Evolutionary conservation across 2,329 filamentous ascomycete genomes (phyloP).

Genomic region (Fusarium secorum): DNA sequence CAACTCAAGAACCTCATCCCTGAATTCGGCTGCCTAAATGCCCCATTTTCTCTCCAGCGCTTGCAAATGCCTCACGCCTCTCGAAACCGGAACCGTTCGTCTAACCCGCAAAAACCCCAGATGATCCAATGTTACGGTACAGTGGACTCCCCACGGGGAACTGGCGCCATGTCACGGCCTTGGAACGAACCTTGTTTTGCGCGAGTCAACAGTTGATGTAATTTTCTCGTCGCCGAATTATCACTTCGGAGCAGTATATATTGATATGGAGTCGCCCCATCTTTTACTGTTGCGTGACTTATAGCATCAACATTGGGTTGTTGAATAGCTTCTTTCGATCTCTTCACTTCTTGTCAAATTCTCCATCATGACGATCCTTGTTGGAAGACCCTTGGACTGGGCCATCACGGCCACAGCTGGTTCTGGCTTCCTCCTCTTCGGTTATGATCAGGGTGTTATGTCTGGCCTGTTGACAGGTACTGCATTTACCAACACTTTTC

Average conservation of each 20-base stretch:
- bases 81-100: not conserved
- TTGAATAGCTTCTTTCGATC: conserved; percentile 14
- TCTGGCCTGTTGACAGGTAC: conserved; percentile 45
- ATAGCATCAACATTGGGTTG: conserved; percentile 1
- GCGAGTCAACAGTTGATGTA: conserved; percentile 24
- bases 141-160: conserved; percentile 19
- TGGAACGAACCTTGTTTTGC: conserved; percentile 26
- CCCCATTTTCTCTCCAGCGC: not conserved
- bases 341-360: too few relatives aligned
- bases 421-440: conserved; percentile 49
- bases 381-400: conserved; percentile 49
- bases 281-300: not conserved
- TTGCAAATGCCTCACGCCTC: conserved; percentile 7
- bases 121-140: not conserved
- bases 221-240: not conserved
- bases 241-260: conserved; percentile 22
- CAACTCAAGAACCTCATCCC: not conserved
- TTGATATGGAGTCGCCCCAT: conserved; percentile 18
- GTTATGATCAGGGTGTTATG: conserved; percentile 47
- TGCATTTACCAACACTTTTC: conserved; percentile 46
- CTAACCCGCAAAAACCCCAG: conserved; percentile 14
- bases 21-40: conserved; percentile 14
- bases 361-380: conserved; percentile 36
- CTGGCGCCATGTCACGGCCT: conserved; percentile 5
- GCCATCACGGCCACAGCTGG: conserved; percentile 49